These are phyloP conservation scores for Tolypocladium nubicola DNA, from an alignment of 2,329 filamentous ascomycete species.

Conservation along the genomic window DNA sequence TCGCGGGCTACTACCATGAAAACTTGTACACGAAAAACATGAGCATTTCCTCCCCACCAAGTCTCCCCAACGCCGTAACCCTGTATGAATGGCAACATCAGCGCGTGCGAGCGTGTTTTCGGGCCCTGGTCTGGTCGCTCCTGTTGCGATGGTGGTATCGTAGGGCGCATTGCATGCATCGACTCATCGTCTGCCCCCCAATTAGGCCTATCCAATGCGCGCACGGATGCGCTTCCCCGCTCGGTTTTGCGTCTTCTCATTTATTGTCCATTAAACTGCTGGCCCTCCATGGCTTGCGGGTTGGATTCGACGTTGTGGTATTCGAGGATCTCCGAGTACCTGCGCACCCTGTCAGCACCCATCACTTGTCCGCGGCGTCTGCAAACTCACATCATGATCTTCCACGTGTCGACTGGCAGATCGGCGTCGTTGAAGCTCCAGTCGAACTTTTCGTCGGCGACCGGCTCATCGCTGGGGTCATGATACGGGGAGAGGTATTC, in stretches of 20 bases:
- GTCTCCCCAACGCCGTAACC: slow-evolving; percentile 19
- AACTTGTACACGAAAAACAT: neutral
- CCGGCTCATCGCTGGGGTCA: slow-evolving; percentile 91
- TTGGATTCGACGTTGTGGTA: slow-evolving; percentile 83
- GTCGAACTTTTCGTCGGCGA: slow-evolving; percentile 95
- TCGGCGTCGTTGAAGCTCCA: slow-evolving; percentile 99
- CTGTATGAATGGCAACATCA: slow-evolving; percentile 2
- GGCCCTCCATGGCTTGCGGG: slow-evolving; percentile 26
- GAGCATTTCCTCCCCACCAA: slow-evolving; percentile 5
- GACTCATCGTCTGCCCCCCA: neutral
- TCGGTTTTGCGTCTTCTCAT: neutral
- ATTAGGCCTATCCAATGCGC: slow-evolving; percentile 3
- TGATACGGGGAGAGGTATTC: slow-evolving; percentile 95
- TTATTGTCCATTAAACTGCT: slow-evolving; percentile 25
- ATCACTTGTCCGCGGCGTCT: neutral
- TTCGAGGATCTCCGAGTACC: slow-evolving; percentile 98
- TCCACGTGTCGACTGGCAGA: slow-evolving; percentile 97
- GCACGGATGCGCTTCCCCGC: neutral
- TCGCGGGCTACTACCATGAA: neutral
- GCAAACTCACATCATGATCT: slow-evolving; percentile 91
- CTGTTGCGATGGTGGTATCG: slow-evolving; percentile 1
- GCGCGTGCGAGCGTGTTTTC: neutral
- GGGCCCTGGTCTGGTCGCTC: neutral
- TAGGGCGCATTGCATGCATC: neutral
- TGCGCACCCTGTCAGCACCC: slow-evolving; percentile 23